Evolutionary conservation across 768 basidiomycete genomes (phyloP).

Genomic region (Omphalotus guepiniiformis): DNA sequence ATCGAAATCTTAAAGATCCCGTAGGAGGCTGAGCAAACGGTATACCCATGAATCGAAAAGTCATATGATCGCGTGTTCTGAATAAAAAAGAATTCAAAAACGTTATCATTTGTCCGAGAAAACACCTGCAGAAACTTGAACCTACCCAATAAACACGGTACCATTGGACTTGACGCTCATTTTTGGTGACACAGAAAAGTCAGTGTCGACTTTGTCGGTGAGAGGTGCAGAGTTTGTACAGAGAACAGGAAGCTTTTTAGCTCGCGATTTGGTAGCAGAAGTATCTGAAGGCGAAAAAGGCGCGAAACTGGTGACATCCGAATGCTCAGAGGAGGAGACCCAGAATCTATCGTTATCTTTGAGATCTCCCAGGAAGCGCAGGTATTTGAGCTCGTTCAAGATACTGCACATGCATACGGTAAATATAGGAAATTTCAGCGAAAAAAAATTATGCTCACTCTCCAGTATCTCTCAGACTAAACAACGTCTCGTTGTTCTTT

Average conservation of each 20-base stretch:
- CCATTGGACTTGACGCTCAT: constrained; percentile 10
- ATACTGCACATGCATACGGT: not conserved
- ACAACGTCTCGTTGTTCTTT: constrained; percentile 11
- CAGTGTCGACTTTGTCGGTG: constrained; percentile 15
- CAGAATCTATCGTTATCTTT: not conserved
- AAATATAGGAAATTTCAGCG: not conserved
- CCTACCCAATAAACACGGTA: constrained; percentile 11
- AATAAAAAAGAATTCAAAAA: not conserved
- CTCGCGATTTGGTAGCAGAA: not conserved
- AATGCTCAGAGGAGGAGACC: constrained; percentile 5
- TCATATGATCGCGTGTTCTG: constrained; percentile 35
- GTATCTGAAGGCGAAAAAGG: not conserved
- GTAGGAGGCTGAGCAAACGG: constrained; percentile 33
- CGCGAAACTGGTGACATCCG: not conserved
- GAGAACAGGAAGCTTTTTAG: constrained; percentile 10
- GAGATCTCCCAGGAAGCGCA: not conserved
- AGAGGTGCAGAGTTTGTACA: constrained; percentile 17
- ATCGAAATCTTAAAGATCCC: constrained; percentile 27
- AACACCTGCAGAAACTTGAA: not conserved
- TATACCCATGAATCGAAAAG: constrained; percentile 40
- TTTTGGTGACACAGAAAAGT: constrained; percentile 12
- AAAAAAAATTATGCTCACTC: not conserved
- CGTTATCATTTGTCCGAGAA: not conserved
- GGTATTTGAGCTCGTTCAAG: not conserved
- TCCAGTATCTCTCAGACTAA: not conserved